Conservation (phyloP, 257 asterid species). For the Asclepias syriaca region DNA sequence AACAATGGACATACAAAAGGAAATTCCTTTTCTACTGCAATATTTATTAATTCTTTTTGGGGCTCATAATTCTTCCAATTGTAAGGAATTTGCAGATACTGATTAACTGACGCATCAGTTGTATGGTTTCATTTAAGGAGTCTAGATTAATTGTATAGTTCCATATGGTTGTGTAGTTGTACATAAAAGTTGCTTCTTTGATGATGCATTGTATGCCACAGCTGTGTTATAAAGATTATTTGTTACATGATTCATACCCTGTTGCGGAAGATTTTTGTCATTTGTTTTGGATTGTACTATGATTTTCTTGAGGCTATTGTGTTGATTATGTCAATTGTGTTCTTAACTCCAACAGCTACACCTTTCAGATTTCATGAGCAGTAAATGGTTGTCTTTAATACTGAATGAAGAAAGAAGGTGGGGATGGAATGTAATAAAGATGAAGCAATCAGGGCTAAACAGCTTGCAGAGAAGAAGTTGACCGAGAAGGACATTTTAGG, state of each 20-base stretch:
- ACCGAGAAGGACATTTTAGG: conserved; percentile 44
- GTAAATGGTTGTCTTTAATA: not conserved
- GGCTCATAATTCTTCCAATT: not conserved
- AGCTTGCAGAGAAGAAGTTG: conserved; percentile 50
- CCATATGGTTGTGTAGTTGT: not conserved
- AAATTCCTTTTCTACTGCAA: too few species aligned
- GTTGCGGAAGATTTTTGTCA: not conserved
- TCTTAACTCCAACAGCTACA: not conserved
- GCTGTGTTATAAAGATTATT: too few species aligned
- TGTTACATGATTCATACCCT: too few species aligned
- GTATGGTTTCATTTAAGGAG: not conserved
- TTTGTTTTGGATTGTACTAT: not conserved
- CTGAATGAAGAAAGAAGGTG: conserved; percentile 1
- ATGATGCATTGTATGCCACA: too few species aligned
- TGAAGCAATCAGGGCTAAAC: conserved; percentile 53
- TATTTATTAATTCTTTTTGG: too few species aligned
- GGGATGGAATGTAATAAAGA: conserved; percentile 62
- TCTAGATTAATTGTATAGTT: too few species aligned
- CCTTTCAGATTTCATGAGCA: not conserved
- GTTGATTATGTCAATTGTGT: not conserved
- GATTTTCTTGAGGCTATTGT: not conserved
- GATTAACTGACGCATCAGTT: not conserved
- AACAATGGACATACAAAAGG: not conserved
- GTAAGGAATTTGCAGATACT: not conserved
- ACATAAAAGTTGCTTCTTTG: not conserved